Evolutionary conservation across 2,329 filamentous ascomycete genomes (phyloP).

Genomic region (Colletotrichum sp.): DNA sequence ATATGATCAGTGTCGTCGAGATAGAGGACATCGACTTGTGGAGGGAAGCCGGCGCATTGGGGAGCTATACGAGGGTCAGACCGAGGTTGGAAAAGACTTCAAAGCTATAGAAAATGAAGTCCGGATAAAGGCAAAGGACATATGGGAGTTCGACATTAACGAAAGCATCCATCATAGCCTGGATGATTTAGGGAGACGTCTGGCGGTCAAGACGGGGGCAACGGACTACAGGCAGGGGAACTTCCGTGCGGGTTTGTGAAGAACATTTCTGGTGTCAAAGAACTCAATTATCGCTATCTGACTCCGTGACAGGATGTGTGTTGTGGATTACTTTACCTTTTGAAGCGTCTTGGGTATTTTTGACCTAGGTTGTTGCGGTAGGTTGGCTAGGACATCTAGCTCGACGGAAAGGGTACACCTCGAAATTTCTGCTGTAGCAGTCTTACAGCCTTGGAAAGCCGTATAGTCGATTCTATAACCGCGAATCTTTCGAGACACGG

Average conservation of each 20-base stretch:
- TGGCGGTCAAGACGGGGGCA: not conserved
- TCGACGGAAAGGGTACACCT: not conserved
- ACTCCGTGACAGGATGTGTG: too few species aligned
- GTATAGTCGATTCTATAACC: too few species aligned
- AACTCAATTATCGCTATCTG: too few species aligned
- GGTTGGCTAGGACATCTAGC: not conserved
- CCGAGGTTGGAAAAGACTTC: constrained; percentile 21
- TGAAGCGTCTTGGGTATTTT: not conserved
- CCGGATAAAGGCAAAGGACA: not conserved
- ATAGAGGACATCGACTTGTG: constrained; percentile 54
- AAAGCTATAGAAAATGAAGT: not conserved
- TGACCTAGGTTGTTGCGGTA: not conserved
- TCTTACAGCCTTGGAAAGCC: too few species aligned
- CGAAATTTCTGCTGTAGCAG: not conserved
- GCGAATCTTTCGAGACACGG: not conserved
- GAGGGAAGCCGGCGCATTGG: constrained; percentile 52
- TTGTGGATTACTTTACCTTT: too few species aligned
- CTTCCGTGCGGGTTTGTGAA: not conserved
- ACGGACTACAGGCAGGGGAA: not conserved
- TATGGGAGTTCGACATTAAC: not conserved
- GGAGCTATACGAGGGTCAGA: constrained; percentile 49
- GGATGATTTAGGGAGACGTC: not conserved
- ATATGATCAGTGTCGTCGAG: constrained; percentile 53
- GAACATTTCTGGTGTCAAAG: not conserved
- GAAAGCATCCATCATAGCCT: not conserved